A percentile compares a stretch with the other conserved stretches of the same genome.
These are phyloP conservation scores for Colletotrichum theobromicola DNA, from an alignment of 2,329 filamentous ascomycete species.

Conservation along the genomic window DNA sequence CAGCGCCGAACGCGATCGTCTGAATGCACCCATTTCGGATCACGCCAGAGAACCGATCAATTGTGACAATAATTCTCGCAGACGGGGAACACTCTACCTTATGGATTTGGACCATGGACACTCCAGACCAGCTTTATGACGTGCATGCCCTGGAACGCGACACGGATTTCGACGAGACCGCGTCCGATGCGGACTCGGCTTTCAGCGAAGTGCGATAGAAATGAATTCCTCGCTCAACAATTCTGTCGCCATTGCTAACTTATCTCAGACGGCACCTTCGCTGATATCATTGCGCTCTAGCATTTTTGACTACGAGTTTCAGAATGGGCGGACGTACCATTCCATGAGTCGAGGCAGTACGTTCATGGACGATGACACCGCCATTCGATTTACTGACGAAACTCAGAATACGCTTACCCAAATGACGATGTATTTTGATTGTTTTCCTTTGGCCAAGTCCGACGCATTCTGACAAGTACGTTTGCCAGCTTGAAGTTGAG, in stretches of 20 bases:
- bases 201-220: not conserved
- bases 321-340: slow-evolving; percentile 43
- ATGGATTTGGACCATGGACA: too few species aligned
- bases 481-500: slow-evolving; percentile 30
- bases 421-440: slow-evolving; percentile 29
- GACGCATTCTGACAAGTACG: not conserved
- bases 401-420: slow-evolving; percentile 28
- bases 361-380: not conserved
- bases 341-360: slow-evolving; percentile 23
- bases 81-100: too few species aligned
- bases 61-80: not conserved
- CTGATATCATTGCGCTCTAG: slow-evolving; percentile 28
- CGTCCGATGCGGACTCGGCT: not conserved
- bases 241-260: not conserved
- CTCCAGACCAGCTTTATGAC: not conserved
- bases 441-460: not conserved
- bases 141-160: not conserved
- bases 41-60: not conserved
- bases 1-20: not conserved
- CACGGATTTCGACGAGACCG: not conserved
- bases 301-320: slow-evolving; percentile 37
- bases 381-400: not conserved
- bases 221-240: not conserved
- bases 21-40: not conserved
- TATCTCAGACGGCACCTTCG: not conserved